Conservation (phyloP, 805 yeast species). For the Candida vartiovaarae region DNA sequence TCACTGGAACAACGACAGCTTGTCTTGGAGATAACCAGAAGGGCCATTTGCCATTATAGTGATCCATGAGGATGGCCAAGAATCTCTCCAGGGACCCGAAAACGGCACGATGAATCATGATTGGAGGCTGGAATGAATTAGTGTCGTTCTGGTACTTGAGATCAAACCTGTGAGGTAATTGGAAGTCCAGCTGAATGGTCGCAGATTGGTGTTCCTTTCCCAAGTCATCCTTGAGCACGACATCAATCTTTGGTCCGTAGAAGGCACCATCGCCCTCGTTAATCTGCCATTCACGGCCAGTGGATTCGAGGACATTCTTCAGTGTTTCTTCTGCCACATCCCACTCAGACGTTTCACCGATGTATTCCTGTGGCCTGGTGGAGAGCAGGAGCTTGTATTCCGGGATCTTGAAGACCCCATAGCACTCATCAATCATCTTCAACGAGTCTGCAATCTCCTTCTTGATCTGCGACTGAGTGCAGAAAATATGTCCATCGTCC, state of each 20-base stretch:
- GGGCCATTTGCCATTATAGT: constrained; percentile 92
- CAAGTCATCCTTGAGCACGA: constrained; percentile 70
- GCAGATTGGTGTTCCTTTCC: constrained; percentile 90
- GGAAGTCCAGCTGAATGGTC: constrained; percentile 92
- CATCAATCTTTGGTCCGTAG: constrained; percentile 95
- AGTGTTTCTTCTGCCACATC: constrained; percentile 69
- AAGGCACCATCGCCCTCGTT: constrained; percentile 94
- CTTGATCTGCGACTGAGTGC: constrained; percentile 69
- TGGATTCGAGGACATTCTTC: constrained; percentile 46
- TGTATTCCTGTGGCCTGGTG: constrained; percentile 78
- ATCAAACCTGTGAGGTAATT: constrained; percentile 79
- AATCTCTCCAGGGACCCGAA: constrained; percentile 94
- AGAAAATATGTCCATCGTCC: constrained; percentile 96
- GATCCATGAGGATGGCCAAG: constrained; percentile 84
- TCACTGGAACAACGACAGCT: constrained; percentile 76
- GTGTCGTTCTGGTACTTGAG: constrained; percentile 56
- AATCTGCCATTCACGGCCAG: constrained; percentile 55
- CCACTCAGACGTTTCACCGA: constrained; percentile 80
- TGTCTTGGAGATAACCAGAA: constrained; percentile 95
- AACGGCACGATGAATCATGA: constrained; percentile 94
- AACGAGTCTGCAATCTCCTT: constrained; percentile 68
- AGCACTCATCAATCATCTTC: constrained; percentile 66
- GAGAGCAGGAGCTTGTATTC: constrained; percentile 62
- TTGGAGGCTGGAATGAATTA: constrained; percentile 57
- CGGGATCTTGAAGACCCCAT: constrained; percentile 43